Conservation (phyloP, 768 basidiomycete species). For the Boletus rubropictus region DNA sequence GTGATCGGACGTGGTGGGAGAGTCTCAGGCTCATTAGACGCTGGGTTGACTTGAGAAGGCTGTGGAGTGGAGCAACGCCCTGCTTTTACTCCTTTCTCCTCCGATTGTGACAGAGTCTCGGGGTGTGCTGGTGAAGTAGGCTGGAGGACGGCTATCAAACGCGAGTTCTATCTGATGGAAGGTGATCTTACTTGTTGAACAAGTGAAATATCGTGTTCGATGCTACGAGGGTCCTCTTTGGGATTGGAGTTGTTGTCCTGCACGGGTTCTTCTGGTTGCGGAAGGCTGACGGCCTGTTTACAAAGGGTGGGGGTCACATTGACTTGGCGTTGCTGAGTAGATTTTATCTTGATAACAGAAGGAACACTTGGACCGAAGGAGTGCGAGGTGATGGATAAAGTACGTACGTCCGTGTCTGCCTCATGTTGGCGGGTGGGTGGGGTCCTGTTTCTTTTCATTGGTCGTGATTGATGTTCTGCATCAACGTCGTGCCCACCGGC, state of each 20-base stretch:
- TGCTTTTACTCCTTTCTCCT: conserved; percentile 11
- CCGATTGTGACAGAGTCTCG: not conserved
- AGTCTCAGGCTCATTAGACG: conserved; percentile 8
- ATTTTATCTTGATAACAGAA: conserved; percentile 21
- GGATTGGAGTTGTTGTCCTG: conserved; percentile 8
- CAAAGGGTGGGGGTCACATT: conserved; percentile 29
- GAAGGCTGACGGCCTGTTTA: conserved; percentile 15
- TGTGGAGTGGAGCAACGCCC: conserved; percentile 11
- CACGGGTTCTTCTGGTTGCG: conserved; percentile 6
- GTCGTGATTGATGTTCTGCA: conserved; percentile 26
- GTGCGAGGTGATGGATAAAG: not conserved
- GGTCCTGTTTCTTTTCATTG: conserved; percentile 37
- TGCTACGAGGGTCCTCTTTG: not conserved
- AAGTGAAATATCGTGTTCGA: conserved; percentile 3
- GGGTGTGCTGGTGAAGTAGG: not conserved
- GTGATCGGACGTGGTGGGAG: conserved; percentile 9
- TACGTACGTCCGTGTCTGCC: conserved; percentile 27
- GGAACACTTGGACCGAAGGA: conserved; percentile 1
- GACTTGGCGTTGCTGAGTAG: conserved; percentile 30
- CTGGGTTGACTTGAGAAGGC: not conserved
- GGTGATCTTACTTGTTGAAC: conserved; percentile 13
- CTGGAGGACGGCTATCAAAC: conserved; percentile 14
- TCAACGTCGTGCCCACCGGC: conserved; percentile 24
- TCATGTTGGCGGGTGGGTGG: conserved; percentile 32
- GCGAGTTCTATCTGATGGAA: not conserved